These are phyloP conservation scores for Teratosphaeriaceae sp. DNA, from an alignment of 2,329 filamentous ascomycete genomes.

Conservation along the genomic window DNA sequence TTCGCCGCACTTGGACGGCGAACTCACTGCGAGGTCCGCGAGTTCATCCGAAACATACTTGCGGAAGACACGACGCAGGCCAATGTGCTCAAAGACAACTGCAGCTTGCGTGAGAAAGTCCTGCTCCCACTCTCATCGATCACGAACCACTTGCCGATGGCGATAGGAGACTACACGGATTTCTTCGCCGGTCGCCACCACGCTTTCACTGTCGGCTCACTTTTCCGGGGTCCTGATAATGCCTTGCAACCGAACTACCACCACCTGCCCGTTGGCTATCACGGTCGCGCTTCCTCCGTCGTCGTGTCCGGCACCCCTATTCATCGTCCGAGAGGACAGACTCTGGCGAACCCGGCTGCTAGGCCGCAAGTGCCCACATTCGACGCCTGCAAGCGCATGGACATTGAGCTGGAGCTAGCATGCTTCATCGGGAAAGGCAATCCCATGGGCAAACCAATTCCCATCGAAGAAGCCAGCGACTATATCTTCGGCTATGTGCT, in stretches of 20 bases:
- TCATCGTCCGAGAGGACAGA: conserved; percentile 67
- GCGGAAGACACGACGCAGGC: conserved; percentile 52
- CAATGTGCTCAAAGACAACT: conserved; percentile 57
- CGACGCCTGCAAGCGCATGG: conserved; percentile 58
- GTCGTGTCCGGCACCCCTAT: conserved; percentile 69
- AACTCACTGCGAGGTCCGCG: conserved; percentile 61
- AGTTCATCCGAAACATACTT: conserved; percentile 62
- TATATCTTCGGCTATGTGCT: conserved; percentile 73
- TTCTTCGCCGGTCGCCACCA: conserved; percentile 79
- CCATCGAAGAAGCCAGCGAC: conserved; percentile 58
- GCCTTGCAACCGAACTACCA: conserved; percentile 77
- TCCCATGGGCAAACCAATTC: conserved; percentile 56
- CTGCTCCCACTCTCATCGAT: conserved; percentile 55
- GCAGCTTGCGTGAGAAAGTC: conserved; percentile 48
- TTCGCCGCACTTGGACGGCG: conserved; percentile 67
- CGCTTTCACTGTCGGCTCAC: conserved; percentile 62
- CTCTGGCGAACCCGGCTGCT: conserved; percentile 57
- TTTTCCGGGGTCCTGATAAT: conserved; percentile 67
- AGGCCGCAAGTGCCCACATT: conserved; percentile 61
- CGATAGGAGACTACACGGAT: conserved; percentile 71
- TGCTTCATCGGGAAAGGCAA: conserved; percentile 65
- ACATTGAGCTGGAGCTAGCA: conserved; percentile 75
- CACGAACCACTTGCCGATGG: conserved; percentile 65
- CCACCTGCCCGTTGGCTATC: conserved; percentile 75
- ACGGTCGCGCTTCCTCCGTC: conserved; percentile 69